Evolutionary conservation across 768 basidiomycete species (phyloP).

Genomic region (Russula sp.): DNA sequence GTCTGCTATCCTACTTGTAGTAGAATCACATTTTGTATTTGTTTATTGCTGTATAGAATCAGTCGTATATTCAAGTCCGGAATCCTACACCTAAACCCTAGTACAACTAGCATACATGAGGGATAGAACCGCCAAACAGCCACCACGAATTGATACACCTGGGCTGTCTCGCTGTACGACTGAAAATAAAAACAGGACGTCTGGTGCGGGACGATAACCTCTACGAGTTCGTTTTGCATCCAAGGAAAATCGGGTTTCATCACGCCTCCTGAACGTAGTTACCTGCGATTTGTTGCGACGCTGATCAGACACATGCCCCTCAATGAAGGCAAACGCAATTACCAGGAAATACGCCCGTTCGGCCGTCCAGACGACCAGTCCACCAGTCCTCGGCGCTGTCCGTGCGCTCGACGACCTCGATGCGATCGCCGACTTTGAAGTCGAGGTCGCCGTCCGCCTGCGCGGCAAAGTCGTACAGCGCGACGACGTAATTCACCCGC

Average conservation of each 20-base stretch:
- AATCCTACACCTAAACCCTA: slow-evolving; percentile 13
- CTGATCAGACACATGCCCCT: background rate
- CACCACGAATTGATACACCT: slow-evolving; percentile 5
- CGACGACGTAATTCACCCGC: slow-evolving; percentile 74
- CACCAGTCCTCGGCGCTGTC: slow-evolving; percentile 93
- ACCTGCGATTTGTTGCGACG: slow-evolving; percentile 35
- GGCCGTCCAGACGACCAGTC: slow-evolving; percentile 83
- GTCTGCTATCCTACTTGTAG: slow-evolving; percentile 18
- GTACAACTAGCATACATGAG: background rate
- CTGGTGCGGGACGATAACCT: background rate
- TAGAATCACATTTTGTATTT: slow-evolving; percentile 21
- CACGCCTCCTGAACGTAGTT: slow-evolving; percentile 62
- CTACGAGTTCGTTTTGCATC: background rate
- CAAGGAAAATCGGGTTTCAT: background rate
- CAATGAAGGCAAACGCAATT: slow-evolving; percentile 23
- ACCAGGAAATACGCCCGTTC: slow-evolving; percentile 89
- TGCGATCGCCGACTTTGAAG: slow-evolving; percentile 83
- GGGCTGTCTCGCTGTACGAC: background rate
- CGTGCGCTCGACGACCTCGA: slow-evolving; percentile 82
- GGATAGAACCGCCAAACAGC: background rate
- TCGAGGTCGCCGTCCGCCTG: slow-evolving; percentile 93
- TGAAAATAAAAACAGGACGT: background rate
- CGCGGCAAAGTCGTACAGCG: slow-evolving; percentile 91
- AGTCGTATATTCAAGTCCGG: slow-evolving; percentile 14
- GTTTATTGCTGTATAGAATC: slow-evolving; percentile 23